Conservation (phyloP, 805 yeast genomes). For the Candida germanica region DNA sequence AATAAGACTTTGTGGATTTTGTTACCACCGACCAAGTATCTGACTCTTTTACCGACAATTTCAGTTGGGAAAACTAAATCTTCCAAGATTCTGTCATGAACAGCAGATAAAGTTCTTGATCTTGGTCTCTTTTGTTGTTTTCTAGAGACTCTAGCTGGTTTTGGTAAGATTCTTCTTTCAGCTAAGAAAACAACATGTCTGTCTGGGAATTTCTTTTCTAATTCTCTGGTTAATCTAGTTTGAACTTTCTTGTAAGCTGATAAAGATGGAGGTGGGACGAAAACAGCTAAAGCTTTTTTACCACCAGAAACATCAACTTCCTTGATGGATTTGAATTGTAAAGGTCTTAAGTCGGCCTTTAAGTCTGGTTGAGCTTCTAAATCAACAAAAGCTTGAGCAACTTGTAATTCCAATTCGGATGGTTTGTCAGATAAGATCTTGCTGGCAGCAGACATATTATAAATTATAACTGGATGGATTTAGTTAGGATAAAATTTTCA, state of each 20-base stretch:
- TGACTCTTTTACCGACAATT: slow-evolving; percentile 98
- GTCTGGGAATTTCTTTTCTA: slow-evolving; percentile 99
- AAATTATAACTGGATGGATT: slow-evolving; percentile 2
- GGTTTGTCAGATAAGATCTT: slow-evolving; percentile 95
- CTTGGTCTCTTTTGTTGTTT: slow-evolving; percentile 98
- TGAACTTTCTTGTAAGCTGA: slow-evolving; percentile 95
- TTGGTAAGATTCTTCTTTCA: slow-evolving; percentile 99
- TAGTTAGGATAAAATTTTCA: slow-evolving; percentile 11
- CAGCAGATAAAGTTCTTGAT: slow-evolving; percentile 98
- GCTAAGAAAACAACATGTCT: slow-evolving; percentile 99
- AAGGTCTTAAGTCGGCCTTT: slow-evolving; percentile 96
- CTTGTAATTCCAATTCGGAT: slow-evolving; percentile 98
- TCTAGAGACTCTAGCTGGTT: slow-evolving; percentile 95
- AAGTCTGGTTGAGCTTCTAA: slow-evolving; percentile 94
- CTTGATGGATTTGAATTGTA: slow-evolving; percentile 97
- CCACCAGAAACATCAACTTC: slow-evolving; percentile 98
- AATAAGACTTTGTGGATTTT: slow-evolving; percentile 96
- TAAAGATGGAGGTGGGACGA: slow-evolving; percentile 96
- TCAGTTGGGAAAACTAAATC: slow-evolving; percentile 99
- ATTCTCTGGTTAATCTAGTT: slow-evolving; percentile 96
- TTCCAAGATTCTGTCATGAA: slow-evolving; percentile 97
- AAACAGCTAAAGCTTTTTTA: slow-evolving; percentile 97
- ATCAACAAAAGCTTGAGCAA: slow-evolving; percentile 97
- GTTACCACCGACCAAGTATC: slow-evolving; percentile 98
- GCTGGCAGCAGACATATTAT: slow-evolving; percentile 90